phyloP scores from a whole-genome alignment of 805 yeast species.

The Metschnikowia bowlesiae region DNA sequence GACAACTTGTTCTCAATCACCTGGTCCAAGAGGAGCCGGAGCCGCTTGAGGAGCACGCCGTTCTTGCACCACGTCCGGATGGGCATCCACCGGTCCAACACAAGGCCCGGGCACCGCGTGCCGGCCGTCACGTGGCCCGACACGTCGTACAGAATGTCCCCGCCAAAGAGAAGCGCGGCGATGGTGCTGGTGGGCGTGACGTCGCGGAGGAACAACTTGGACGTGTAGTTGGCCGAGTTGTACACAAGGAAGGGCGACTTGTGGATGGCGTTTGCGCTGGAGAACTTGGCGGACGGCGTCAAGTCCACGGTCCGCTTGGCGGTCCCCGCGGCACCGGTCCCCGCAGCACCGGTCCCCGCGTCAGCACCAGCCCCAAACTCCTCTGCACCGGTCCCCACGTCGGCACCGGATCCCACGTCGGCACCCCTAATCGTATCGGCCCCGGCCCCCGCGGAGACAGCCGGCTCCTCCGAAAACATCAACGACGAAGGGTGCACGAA shows the following conservation, averaged over 20 bases:
- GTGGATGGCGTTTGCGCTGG: conserved; percentile 26
- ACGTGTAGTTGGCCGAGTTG: conserved; percentile 54
- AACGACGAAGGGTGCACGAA: conserved; percentile 86
- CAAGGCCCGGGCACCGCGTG: conserved; percentile 72
- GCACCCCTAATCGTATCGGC: no score
- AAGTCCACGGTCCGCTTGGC: conserved; percentile 27
- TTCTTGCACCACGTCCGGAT: conserved; percentile 91
- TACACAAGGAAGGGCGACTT: conserved; percentile 62
- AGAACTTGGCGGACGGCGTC: conserved; percentile 30
- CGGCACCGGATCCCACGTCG: no score
- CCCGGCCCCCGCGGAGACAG: conserved; percentile 7
- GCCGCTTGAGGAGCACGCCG: conserved; percentile 74
- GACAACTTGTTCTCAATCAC: conserved; percentile 60
- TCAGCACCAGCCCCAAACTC: no score
- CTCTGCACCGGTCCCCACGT: no score
- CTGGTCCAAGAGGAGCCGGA: conserved; percentile 62
- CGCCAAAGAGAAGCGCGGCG: conserved; percentile 78
- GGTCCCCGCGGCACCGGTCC: no score
- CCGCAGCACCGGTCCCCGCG: no score
- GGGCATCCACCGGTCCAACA: conserved; percentile 86
- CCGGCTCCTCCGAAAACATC: conserved; percentile 45
- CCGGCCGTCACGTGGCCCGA: conserved; percentile 36
- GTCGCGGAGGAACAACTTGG: conserved; percentile 66
- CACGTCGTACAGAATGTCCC: conserved; percentile 59
- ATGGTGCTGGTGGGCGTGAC: conserved; percentile 75